Conservation (phyloP, 805 yeast genomes). For the Hanseniaspora jakobsenii region DNA sequence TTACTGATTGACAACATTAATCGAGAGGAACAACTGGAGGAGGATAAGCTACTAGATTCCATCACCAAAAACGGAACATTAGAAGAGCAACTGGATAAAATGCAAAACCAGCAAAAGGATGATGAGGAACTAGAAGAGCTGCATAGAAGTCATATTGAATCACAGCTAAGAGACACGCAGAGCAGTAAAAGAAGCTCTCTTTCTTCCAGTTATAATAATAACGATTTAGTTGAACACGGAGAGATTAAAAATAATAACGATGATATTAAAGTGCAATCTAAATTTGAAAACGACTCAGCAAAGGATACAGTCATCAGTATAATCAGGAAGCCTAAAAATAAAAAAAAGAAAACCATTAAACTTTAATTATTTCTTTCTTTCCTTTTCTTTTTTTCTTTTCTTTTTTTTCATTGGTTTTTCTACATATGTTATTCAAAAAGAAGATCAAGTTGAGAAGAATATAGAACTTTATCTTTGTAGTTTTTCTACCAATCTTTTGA, state of each 20-base stretch:
- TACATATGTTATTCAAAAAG: no score
- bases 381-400: not conserved
- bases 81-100: not conserved
- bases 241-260: no score
- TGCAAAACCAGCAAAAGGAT: slow-evolving; percentile 9
- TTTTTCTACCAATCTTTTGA: no score
- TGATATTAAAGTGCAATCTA: no score
- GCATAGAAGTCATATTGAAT: not conserved
- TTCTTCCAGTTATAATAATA: no score
- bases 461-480: no score
- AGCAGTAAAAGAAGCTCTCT: no score
- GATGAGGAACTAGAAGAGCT: slow-evolving; percentile 9
- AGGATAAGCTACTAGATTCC: not conserved
- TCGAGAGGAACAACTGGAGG: slow-evolving; percentile 3
- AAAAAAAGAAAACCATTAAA: slow-evolving; percentile 5
- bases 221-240: not conserved
- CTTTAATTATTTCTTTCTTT: not conserved
- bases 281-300: not conserved
- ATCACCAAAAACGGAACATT: not conserved
- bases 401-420: not conserved
- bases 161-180: not conserved
- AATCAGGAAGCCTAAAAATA: not conserved
- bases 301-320: not conserved
- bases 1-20: slow-evolving; percentile 1
- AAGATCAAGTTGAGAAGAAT: no score